Percentiles rank a stretch among this genome's conserved stretches.
Conservation (phyloP, 495 filamentous ascomycete genomes). For the Aeminium ludgeri region DNA sequence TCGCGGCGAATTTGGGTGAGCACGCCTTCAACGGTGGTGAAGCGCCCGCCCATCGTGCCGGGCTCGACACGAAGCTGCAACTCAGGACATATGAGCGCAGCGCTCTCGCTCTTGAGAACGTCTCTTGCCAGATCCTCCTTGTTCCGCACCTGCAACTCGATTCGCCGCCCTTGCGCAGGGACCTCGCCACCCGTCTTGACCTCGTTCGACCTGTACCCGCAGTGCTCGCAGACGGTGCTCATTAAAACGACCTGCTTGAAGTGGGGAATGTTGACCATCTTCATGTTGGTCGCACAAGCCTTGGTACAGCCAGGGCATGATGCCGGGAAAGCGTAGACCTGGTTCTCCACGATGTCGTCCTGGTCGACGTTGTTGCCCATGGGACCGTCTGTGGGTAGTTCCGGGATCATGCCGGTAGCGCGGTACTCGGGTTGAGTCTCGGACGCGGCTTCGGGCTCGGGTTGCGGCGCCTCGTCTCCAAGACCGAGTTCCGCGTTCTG, state of each 20-base stretch:
- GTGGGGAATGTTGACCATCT: conserved; percentile 88
- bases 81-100: conserved; percentile 66
- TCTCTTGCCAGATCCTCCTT: conserved; percentile 72
- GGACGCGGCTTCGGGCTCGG: conserved; percentile 20
- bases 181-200: conserved; percentile 92
- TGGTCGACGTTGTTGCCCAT: conserved; percentile 29
- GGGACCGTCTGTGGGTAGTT: conserved; percentile 20
- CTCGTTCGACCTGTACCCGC: conserved; percentile 88
- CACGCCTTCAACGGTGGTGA: conserved; percentile 90
- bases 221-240: conserved; percentile 72
- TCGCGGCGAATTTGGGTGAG: conserved; percentile 88
- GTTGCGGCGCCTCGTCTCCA: conserved; percentile 23
- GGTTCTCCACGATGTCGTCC: conserved; percentile 69
- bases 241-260: conserved; percentile 93
- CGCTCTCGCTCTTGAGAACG: conserved; percentile 92
- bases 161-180: conserved; percentile 69
- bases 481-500: conserved; percentile 76
- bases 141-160: conserved; percentile 57
- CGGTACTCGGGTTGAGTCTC: conserved; percentile 24
- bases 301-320: conserved; percentile 81
- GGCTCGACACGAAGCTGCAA: conserved; percentile 69
- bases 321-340: conserved; percentile 79
- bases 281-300: conserved; percentile 72
- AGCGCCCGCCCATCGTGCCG: conserved; percentile 86
- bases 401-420: conserved; percentile 21